Base-by-base conservation (phyloP, 208 protist species). In the Balamuthia mandrillaris region DNA sequence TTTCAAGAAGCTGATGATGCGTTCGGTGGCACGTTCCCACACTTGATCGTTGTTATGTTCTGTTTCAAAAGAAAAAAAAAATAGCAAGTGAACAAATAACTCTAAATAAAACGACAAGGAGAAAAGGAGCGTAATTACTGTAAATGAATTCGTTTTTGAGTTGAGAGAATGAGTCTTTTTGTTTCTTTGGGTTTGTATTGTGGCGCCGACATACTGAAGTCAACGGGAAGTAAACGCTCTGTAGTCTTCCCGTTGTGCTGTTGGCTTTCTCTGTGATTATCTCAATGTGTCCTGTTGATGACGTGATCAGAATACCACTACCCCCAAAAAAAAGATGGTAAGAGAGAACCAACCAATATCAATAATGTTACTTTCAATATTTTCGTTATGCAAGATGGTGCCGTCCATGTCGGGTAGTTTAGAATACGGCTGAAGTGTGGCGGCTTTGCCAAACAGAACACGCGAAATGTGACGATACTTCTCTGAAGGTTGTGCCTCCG, bases 201-300 rank as follows among this genome's bases (percentile, higher is more conserved):
- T 56, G 49, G 18, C 18, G n/a, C 37, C 12, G 42, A 12, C 77
- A 83, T 12, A 52, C 54, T 2, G 47, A 39, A 2, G 77, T 49
- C 47, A 83, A 33, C 18, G 77, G 77, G 58, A 83, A 83, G 33
- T 83, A 83, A 14, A 83, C 77, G 77, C 77, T 83, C 41, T 83
- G 77, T 9, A 83, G 51, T 3, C 39, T 68, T 18, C 77, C 58
- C 18, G 49, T 12, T 37, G 35, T 47, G 37, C 77, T 83, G 39
- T 14, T 39, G 9, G 77, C 54, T 44, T 66, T 66, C 5, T 83
- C 58, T 31, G 77, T 83, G 1, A 83, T 39, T 29, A 83, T 56
- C 29, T 83, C 77, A 68, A 83, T 83, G 29, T 83, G 77, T 0
- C 77, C 77, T 83, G 51, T 16, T 63, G 5, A 2, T 33, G 14